Conservation (phyloP, 768 basidiomycete genomes). For the Trametes cubensis region DNA sequence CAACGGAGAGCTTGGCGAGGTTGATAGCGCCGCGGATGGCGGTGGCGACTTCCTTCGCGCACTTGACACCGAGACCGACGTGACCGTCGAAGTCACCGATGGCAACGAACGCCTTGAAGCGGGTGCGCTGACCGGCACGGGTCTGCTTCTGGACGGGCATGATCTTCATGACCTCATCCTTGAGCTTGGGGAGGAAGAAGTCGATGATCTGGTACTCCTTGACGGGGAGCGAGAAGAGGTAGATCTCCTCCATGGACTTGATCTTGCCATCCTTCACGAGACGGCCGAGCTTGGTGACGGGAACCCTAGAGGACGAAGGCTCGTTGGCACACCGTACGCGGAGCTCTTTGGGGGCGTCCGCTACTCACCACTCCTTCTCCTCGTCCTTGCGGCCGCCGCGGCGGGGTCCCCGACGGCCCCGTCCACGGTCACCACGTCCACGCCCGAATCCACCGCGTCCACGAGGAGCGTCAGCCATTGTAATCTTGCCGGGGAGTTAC, state of each 20-base stretch:
- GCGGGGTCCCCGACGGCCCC: slow-evolving; percentile 78
- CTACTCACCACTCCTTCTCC: slow-evolving; percentile 95
- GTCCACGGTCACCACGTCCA: slow-evolving; percentile 77
- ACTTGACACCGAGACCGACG: slow-evolving; percentile 99
- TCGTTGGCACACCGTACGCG: slow-evolving; percentile 5
- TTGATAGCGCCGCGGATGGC: slow-evolving; percentile 99
- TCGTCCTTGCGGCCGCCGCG: slow-evolving; percentile 99
- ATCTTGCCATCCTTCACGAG: slow-evolving; percentile 99
- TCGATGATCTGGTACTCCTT: slow-evolving; percentile 99
- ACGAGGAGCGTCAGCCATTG: slow-evolving; percentile 83
- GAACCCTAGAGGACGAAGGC: slow-evolving; percentile 59
- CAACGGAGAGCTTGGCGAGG: slow-evolving; percentile 95
- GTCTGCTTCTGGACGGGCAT: slow-evolving; percentile 99
- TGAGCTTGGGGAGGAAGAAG: slow-evolving; percentile 98
- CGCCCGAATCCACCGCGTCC: slow-evolving; percentile 85
- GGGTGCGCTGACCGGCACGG: slow-evolving; percentile 97
- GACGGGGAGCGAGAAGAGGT: slow-evolving; percentile 99
- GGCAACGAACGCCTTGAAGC: slow-evolving; percentile 99
- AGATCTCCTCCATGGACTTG: slow-evolving; percentile 99
- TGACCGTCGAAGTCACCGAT: slow-evolving; percentile 99
- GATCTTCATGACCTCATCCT: slow-evolving; percentile 99
- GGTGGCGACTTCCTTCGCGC: slow-evolving; percentile 99
- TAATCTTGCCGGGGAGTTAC: slow-evolving; percentile 30
- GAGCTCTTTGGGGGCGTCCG: not conserved
- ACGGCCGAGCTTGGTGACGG: slow-evolving; percentile 99